Evolutionary conservation across 305 asterid species (phyloP).

Genomic region (Rubia occidens): DNA sequence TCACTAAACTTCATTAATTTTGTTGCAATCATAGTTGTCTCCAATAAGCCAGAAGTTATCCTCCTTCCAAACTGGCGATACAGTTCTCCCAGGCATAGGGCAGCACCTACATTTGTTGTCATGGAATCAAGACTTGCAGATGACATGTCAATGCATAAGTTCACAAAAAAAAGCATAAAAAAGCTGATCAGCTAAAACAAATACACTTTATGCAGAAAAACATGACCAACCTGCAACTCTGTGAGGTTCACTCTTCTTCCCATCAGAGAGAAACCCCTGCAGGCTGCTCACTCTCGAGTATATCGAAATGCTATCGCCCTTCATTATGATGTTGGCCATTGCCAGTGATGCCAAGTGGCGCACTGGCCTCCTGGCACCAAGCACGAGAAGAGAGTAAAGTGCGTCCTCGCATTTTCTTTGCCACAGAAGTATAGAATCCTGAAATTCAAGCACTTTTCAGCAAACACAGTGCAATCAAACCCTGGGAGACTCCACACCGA

Average conservation of each 20-base stretch:
- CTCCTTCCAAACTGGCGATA: conserved; percentile 72
- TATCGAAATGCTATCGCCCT: conserved; percentile 81
- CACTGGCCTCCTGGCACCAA: conserved; percentile 93
- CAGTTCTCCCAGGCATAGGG: conserved; percentile 94
- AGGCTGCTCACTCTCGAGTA: conserved; percentile 96
- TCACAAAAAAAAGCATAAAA: conserved; percentile 5
- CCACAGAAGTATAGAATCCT: conserved; percentile 72
- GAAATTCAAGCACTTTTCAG: conserved; percentile 17
- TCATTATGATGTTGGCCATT: conserved; percentile 69
- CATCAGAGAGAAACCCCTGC: conserved; percentile 94
- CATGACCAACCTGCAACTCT: conserved; percentile 72
- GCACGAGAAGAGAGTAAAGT: conserved; percentile 71
- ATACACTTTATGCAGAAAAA: no score
- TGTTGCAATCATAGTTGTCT: conserved; percentile 61
- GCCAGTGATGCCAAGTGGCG: conserved; percentile 92
- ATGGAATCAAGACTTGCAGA: conserved; percentile 7
- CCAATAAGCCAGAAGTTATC: conserved; percentile 79
- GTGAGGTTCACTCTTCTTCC: conserved; percentile 72
- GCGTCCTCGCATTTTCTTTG: conserved; percentile 97
- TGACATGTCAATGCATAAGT: conserved; percentile 4
- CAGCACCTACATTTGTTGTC: conserved; percentile 50
- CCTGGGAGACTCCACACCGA: not conserved
- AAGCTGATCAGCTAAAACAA: not conserved
- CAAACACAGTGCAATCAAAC: not conserved
- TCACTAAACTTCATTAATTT: conserved; percentile 75